Base-by-base conservation (phyloP, 768 basidiomycete species). In the Pluteus cervinus region DNA sequence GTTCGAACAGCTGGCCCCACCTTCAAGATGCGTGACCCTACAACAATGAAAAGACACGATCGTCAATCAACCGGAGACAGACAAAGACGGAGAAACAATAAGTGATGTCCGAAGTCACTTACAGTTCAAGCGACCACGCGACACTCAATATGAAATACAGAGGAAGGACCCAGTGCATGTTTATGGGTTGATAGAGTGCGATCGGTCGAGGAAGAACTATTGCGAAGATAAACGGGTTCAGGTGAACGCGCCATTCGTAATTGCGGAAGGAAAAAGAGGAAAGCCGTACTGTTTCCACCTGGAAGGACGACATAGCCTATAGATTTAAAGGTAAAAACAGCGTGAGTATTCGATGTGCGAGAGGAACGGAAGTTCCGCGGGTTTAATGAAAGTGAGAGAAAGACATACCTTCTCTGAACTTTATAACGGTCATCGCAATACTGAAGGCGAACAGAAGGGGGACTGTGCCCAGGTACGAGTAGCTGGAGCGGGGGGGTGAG, bases 1-100 rank as follows among this genome's bases (percentile, higher is more conserved):
- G 33, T 9, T 15, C 26, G 22, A 25, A 18, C 20, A 24, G n/a
- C 29, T 15, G 4, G 12, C 36, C 48, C 37, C 47, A 78, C 85
- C 85, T 77, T 90, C 86, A 20, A 89, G 71, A 58, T 89, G 86
- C 2, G 87, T 86, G 24, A 85, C 69, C 10, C 85, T 87, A 43
- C 7, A 30, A 7, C 21, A 24, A n/a, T n/a, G n/a, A n/a, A n/a
- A n/a, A 25, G 17, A 30, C 33, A 46, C 32, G 41, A 36, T 37
- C 29, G 23, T 30, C 24, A 24, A 24, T 14, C 33, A 31, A n/a
- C 40, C 25, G 42, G 17, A 4, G 25, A 39, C 23, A 29, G 32
- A 40, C 31, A 21, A 29, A 9, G 39, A 11, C 30, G 20, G n/a
- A 17, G 40, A 21, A 46, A 23, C 8, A 33, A 24, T 15, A 25